Evolutionary conservation across 1,139 yeast species (phyloP).

Genomic region (Scheffersomyces insectosa): DNA sequence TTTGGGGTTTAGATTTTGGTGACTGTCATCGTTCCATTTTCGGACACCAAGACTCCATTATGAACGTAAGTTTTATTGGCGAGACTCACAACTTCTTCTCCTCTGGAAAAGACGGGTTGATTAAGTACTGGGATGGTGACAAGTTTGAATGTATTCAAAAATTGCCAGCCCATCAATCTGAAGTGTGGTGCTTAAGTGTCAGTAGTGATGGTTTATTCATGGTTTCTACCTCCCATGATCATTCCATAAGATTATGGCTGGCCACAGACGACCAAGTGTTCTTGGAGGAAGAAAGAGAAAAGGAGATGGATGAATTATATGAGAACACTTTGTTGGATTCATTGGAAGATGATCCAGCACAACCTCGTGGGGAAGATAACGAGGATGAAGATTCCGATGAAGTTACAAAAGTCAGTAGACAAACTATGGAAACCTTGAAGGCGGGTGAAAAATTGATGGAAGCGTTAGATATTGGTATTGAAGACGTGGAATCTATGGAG

Average conservation of each 20-base stretch:
- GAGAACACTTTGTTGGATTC: constrained; percentile 74
- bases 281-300: constrained; percentile 93
- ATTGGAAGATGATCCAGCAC: constrained; percentile 58
- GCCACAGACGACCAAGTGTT: constrained; percentile 93
- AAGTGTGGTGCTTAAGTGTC: constrained; percentile 88
- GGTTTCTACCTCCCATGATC: constrained; percentile 91
- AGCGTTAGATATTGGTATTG: constrained; percentile 80
- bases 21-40: constrained; percentile 96
- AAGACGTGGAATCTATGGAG: constrained; percentile 63
- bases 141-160: constrained; percentile 93
- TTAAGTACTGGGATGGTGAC: constrained; percentile 98
- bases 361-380: constrained; percentile 32
- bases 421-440: constrained; percentile 87
- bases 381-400: constrained; percentile 56
- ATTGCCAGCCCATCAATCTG: constrained; percentile 84
- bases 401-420: constrained; percentile 70
- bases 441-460: constrained; percentile 95
- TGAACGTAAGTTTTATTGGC: constrained; percentile 83
- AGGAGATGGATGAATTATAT: constrained; percentile 88
- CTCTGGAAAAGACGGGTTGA: constrained; percentile 82
- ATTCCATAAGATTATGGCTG: constrained; percentile 86
- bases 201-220: constrained; percentile 71
- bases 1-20: constrained; percentile 99
- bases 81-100: constrained; percentile 87
- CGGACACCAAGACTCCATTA: constrained; percentile 94